Percentiles rank a stretch among this genome's conserved stretches.
phyloP scores from a whole-genome alignment of 192 early-diverging fungal genomes.

The Jimgerdemannia lactiflua region DNA sequence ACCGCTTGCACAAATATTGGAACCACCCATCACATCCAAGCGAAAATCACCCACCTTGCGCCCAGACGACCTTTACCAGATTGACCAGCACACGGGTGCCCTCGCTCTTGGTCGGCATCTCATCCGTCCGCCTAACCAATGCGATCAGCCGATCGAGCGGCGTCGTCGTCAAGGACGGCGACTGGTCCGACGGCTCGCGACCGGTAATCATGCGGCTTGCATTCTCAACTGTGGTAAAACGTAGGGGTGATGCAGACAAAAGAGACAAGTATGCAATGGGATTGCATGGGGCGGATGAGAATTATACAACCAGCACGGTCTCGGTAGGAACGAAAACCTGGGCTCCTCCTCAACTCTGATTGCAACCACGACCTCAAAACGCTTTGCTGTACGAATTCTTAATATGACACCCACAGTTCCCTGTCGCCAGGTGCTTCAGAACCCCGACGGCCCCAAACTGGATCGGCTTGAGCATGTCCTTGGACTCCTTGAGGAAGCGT shows the following conservation, averaged over 20 bases:
- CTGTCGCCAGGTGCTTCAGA: conserved; percentile 44
- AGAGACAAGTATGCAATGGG: too few relatives aligned
- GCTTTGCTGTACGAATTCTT: too few relatives aligned
- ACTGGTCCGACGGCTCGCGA: not conserved
- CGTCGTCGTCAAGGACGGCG: not conserved
- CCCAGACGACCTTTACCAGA: conserved; percentile 48
- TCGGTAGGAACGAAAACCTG: too few relatives aligned
- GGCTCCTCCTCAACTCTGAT: too few relatives aligned
- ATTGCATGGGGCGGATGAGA: too few relatives aligned
- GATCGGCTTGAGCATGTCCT: conserved; percentile 50
- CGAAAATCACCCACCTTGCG: conserved; percentile 18
- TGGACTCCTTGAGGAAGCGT: conserved; percentile 35
- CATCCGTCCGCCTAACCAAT: conserved; percentile 45
- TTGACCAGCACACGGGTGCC: conserved; percentile 49
- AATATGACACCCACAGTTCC: conserved; percentile 26
- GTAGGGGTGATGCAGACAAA: conserved; percentile 16
- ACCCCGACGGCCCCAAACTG: conserved; percentile 53
- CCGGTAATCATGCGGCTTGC: conserved; percentile 3
- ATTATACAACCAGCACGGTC: too few relatives aligned
- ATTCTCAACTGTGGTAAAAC: conserved; percentile 5
- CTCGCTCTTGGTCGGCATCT: conserved; percentile 50
- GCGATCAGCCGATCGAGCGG: conserved; percentile 30
- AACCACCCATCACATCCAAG: not conserved
- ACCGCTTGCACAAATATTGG: too few relatives aligned
- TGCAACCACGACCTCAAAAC: too few relatives aligned